phyloP scores from a whole-genome alignment of 257 asterid genomes.

The Solanum sitiens region DNA sequence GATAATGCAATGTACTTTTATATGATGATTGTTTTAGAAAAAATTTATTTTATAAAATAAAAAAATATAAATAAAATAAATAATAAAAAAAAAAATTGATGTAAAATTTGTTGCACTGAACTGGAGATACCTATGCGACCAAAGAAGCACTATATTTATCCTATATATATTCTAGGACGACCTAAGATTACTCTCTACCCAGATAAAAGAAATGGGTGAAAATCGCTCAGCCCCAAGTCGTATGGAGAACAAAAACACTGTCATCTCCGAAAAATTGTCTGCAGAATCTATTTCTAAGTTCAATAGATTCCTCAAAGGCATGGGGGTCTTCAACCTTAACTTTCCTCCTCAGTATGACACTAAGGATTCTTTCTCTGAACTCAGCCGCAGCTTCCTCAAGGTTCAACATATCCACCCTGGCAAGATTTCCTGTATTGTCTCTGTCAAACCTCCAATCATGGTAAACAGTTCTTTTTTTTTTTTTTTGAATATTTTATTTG shows the following conservation, averaged over 20 bases:
- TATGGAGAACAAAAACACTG: not conserved
- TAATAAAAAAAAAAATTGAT: no score
- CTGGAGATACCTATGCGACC: not conserved
- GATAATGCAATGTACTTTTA: no score
- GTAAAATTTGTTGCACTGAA: no score
- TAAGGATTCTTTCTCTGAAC: constrained; percentile 47
- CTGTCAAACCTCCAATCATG: constrained; percentile 49
- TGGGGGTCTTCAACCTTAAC: constrained; percentile 15
- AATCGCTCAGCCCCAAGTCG: not conserved
- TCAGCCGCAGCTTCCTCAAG: constrained; percentile 46
- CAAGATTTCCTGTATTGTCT: constrained; percentile 56
- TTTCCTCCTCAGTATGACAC: constrained; percentile 28
- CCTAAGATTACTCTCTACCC: not conserved
- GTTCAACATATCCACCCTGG: constrained; percentile 42
- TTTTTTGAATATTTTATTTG: not conserved
- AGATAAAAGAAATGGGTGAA: not conserved
- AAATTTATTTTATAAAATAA: no score
- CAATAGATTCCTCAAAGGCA: constrained; percentile 1
- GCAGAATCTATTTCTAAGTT: not conserved
- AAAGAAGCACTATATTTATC: no score
- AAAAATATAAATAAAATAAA: no score
- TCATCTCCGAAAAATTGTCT: constrained; percentile 10
- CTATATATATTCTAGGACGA: not conserved
- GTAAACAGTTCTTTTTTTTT: constrained; percentile 8
- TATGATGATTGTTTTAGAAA: no score